phyloP scores from a whole-genome alignment of 1,284 basidiomycete species.

The Ceratobasidium sp. region DNA sequence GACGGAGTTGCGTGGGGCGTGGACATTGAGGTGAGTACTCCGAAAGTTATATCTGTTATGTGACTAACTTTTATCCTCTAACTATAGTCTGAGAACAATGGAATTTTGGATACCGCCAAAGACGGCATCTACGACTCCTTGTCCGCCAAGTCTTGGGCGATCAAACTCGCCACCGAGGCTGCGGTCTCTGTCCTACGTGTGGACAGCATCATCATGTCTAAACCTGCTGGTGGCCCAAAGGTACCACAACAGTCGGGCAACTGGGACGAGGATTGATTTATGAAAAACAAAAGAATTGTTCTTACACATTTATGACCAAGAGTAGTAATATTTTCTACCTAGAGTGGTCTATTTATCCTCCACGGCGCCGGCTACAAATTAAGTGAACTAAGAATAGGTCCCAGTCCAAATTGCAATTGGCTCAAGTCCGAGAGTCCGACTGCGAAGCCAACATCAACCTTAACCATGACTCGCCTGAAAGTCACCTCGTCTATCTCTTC shows the following conservation, averaged over 20 bases:
- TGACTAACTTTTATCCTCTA: constrained; percentile 14
- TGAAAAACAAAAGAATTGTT: constrained; percentile 12
- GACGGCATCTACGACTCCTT: constrained; percentile 85
- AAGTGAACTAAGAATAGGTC: neutral
- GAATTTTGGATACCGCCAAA: constrained; percentile 72
- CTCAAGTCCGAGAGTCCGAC: neutral
- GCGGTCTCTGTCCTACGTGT: constrained; percentile 95
- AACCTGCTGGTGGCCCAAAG: constrained; percentile 89
- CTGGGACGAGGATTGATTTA: constrained; percentile 77
- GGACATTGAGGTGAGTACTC: constrained; percentile 83
- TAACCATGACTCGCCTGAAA: neutral
- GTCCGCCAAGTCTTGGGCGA: constrained; percentile 90
- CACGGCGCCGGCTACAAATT: constrained; percentile 3
- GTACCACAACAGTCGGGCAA: constrained; percentile 85
- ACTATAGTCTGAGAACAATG: constrained; percentile 77
- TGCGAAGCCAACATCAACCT: too few relatives aligned
- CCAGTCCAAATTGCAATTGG: neutral
- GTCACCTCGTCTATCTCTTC: neutral
- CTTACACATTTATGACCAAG: constrained; percentile 1
- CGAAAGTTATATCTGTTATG: neutral
- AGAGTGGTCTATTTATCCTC: neutral
- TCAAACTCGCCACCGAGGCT: constrained; percentile 91
- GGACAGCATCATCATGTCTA: constrained; percentile 98
- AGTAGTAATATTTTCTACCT: constrained; percentile 1
- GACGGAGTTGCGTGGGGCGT: constrained; percentile 86